Evolutionary conservation across 495 filamentous ascomycete genomes (phyloP).

Genomic region (Cladorrhinum samala): DNA sequence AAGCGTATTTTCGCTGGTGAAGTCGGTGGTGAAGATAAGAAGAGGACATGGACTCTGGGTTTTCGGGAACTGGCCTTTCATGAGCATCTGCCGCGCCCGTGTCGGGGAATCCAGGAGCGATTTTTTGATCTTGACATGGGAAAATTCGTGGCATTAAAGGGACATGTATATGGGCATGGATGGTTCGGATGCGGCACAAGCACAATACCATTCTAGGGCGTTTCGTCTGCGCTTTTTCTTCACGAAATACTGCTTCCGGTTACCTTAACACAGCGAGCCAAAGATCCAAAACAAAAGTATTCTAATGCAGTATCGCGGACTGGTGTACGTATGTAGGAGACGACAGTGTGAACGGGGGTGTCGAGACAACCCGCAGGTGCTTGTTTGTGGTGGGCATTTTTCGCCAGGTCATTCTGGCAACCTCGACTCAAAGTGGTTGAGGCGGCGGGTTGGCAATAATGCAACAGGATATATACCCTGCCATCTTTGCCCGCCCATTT

Average conservation of each 20-base stretch:
- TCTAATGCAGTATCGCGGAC: not conserved
- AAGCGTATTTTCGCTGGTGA: constrained; percentile 35
- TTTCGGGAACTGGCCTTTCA: constrained; percentile 25
- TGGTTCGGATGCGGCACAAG: constrained; percentile 29
- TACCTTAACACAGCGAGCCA: constrained; percentile 5
- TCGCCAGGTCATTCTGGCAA: not conserved
- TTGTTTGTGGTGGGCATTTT: not conserved
- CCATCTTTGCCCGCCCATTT: too few relatives aligned
- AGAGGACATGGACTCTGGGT: constrained; percentile 22
- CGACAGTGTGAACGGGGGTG: not conserved
- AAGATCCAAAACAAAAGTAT: not conserved
- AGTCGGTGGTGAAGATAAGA: constrained; percentile 21
- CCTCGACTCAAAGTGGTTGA: too few relatives aligned
- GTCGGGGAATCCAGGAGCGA: constrained; percentile 19
- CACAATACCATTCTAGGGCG: constrained; percentile 36
- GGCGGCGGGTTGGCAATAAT: not conserved
- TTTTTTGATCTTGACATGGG: constrained; percentile 29
- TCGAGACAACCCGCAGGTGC: too few relatives aligned
- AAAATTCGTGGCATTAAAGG: constrained; percentile 23
- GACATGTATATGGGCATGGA: constrained; percentile 34
- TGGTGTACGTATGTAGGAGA: not conserved
- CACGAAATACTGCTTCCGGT: constrained; percentile 26
- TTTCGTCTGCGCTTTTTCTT: constrained; percentile 32
- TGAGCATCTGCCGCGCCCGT: constrained; percentile 23
- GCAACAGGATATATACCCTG: not conserved